Conservation (phyloP, 2,329 filamentous ascomycete species). For the Sarocladiaceae sp. region DNA sequence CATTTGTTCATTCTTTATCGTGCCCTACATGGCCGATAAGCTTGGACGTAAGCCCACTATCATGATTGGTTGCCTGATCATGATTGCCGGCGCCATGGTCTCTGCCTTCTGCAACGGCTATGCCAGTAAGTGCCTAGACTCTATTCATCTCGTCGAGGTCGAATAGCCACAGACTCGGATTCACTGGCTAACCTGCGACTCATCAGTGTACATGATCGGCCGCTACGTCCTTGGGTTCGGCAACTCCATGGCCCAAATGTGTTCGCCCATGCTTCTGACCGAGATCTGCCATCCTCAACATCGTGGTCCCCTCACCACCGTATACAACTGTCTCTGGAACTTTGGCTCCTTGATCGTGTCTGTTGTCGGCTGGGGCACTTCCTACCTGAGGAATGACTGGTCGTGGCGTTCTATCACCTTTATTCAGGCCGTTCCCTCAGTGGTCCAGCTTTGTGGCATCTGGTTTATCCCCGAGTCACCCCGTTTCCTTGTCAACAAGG, state of each 20-base stretch:
- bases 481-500: conserved; percentile 58
- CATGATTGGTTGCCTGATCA: conserved; percentile 35
- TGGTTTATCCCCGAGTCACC: conserved; percentile 64
- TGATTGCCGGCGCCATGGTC: conserved; percentile 37
- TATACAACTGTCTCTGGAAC: conserved; percentile 66
- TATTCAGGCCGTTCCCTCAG: conserved; percentile 55
- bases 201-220: conserved; percentile 33
- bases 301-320: conserved; percentile 55
- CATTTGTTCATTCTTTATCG: conserved; percentile 39
- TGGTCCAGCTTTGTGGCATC: conserved; percentile 59
- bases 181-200: not conserved
- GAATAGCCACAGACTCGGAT: conserved; percentile 7
- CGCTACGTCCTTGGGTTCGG: conserved; percentile 53
- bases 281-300: conserved; percentile 66
- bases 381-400: conserved; percentile 52
- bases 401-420: conserved; percentile 61
- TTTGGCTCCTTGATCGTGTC: conserved; percentile 51
- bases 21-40: conserved; percentile 38
- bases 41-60: conserved; percentile 39
- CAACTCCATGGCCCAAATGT: conserved; percentile 57
- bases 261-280: conserved; percentile 56
- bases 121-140: conserved; percentile 28
- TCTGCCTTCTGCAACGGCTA: conserved; percentile 37
- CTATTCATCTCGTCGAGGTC: not conserved
- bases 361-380: conserved; percentile 58